These are phyloP conservation scores for Dictyostelium brefeldianum DNA, from an alignment of 78 protist genomes.

Conservation along the genomic window DNA sequence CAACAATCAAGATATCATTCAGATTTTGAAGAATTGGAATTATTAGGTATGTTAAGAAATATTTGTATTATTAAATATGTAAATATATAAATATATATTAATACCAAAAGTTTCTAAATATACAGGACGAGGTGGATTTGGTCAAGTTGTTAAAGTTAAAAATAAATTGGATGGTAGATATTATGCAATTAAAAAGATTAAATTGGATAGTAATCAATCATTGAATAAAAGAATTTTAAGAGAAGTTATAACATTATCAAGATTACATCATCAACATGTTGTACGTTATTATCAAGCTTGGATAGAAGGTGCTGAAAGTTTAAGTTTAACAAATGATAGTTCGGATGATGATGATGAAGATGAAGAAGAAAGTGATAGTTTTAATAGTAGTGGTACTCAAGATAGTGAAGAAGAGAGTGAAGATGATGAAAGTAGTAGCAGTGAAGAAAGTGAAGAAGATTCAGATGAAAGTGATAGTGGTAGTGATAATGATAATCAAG, in stretches of 20 bases:
- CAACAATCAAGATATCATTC: conserved; percentile 71
- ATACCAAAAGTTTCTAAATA: too few relatives aligned
- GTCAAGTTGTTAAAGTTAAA: conserved; percentile 72
- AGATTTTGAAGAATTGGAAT: conserved; percentile 78
- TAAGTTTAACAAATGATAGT: not conserved
- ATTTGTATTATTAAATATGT: too few relatives aligned
- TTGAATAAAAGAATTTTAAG: conserved; percentile 61
- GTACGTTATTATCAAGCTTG: conserved; percentile 89
- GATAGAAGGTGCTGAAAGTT: conserved; percentile 76
- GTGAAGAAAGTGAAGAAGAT: not conserved
- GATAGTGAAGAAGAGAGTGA: conserved; percentile 4
- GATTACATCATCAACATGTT: conserved; percentile 87
- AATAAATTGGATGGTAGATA: conserved; percentile 80
- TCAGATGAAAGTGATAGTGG: not conserved
- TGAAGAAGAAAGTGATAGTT: not conserved
- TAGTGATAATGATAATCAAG: not conserved
- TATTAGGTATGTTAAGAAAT: not conserved
- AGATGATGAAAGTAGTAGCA: not conserved
- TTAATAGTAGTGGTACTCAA: too few relatives aligned
- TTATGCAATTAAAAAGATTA: conserved; percentile 86
- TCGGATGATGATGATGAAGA: conserved; percentile 17
- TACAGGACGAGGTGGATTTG: conserved; percentile 72
- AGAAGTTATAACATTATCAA: conserved; percentile 84
- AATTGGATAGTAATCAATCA: conserved; percentile 63
- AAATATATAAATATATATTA: too few relatives aligned